phyloP scores from a whole-genome alignment of 2,329 filamentous ascomycete species.

The Xylariaceae sp. region DNA sequence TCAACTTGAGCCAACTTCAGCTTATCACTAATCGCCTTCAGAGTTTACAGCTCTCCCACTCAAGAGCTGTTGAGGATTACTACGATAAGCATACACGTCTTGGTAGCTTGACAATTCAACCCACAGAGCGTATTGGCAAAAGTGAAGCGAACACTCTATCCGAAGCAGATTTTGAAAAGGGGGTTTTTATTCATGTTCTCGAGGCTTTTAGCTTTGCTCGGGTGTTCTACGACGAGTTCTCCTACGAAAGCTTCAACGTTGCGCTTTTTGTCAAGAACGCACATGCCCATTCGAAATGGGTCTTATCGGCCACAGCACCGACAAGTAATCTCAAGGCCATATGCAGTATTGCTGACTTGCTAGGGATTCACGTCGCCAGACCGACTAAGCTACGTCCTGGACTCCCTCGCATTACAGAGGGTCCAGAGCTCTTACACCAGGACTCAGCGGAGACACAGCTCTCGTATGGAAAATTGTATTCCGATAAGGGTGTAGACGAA shows the following conservation, averaged over 20 bases:
- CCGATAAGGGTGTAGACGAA: conserved; percentile 43
- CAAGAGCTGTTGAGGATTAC: conserved; percentile 14
- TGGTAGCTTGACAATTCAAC: conserved; percentile 15
- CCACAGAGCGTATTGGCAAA: conserved; percentile 11
- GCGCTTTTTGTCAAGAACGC: conserved; percentile 43
- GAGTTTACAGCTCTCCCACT: conserved; percentile 8
- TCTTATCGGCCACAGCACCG: conserved; percentile 52
- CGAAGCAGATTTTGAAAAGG: conserved; percentile 15
- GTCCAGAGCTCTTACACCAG: conserved; percentile 38
- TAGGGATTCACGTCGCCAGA: conserved; percentile 49
- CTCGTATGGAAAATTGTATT: conserved; percentile 42
- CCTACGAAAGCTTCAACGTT: conserved; percentile 44
- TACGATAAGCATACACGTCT: conserved; percentile 20
- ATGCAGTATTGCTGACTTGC: conserved; percentile 42
- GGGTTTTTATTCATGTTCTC: conserved; percentile 33
- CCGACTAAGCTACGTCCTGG: conserved; percentile 38
- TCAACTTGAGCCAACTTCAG: conserved; percentile 9
- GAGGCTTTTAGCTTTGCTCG: conserved; percentile 48
- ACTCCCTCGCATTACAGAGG: conserved; percentile 45
- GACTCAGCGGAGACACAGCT: conserved; percentile 44
- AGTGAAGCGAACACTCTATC: neutral
- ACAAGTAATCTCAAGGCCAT: conserved; percentile 44
- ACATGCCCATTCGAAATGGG: conserved; percentile 47
- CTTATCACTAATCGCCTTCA: conserved; percentile 10
- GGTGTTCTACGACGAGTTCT: conserved; percentile 52